These are phyloP conservation scores for Amanita subjunquillea DNA, from an alignment of 768 basidiomycete species.

Conservation along the genomic window DNA sequence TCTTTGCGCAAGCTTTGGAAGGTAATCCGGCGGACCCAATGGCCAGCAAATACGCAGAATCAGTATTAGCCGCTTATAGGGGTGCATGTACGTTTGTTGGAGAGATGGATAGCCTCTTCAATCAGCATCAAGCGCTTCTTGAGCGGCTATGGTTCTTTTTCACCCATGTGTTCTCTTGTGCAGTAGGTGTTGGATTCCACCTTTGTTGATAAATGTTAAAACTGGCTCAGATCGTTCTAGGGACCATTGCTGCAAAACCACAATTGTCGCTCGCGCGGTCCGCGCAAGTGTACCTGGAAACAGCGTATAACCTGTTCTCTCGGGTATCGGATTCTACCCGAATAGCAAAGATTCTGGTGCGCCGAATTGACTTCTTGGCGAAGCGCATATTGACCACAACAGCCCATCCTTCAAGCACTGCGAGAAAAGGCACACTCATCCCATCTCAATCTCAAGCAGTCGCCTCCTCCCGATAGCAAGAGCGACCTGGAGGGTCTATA, in stretches of 20 bases:
- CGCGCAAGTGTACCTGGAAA: slow-evolving; percentile 58
- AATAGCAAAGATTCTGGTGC: slow-evolving; percentile 49
- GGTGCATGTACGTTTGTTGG: slow-evolving; percentile 63
- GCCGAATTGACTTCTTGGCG: slow-evolving; percentile 11
- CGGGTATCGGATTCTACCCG: slow-evolving; percentile 41
- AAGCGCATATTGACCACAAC: slow-evolving; percentile 1
- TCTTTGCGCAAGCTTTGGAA: slow-evolving; percentile 61
- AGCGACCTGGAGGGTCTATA: slow-evolving; percentile 53
- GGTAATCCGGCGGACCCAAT: slow-evolving; percentile 55
- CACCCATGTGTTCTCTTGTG: slow-evolving; percentile 64
- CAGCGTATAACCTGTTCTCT: slow-evolving; percentile 46
- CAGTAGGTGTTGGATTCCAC: slow-evolving; percentile 28
- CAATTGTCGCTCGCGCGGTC: slow-evolving; percentile 56
- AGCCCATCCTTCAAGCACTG: slow-evolving; percentile 57
- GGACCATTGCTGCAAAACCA: slow-evolving; percentile 57
- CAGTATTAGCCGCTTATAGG: slow-evolving; percentile 59
- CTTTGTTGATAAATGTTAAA: slow-evolving; percentile 3
- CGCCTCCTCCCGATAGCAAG: slow-evolving; percentile 28
- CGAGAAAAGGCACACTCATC: slow-evolving; percentile 40
- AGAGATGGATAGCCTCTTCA: slow-evolving; percentile 51
- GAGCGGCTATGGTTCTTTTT: slow-evolving; percentile 69
- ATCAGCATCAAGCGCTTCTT: slow-evolving; percentile 54
- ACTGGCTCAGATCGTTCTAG: slow-evolving; percentile 47
- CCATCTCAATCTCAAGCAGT: slow-evolving; percentile 19
- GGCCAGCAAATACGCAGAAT: slow-evolving; percentile 58